phyloP scores from a whole-genome alignment of 768 basidiomycete species.

The Trametes meyenii region DNA sequence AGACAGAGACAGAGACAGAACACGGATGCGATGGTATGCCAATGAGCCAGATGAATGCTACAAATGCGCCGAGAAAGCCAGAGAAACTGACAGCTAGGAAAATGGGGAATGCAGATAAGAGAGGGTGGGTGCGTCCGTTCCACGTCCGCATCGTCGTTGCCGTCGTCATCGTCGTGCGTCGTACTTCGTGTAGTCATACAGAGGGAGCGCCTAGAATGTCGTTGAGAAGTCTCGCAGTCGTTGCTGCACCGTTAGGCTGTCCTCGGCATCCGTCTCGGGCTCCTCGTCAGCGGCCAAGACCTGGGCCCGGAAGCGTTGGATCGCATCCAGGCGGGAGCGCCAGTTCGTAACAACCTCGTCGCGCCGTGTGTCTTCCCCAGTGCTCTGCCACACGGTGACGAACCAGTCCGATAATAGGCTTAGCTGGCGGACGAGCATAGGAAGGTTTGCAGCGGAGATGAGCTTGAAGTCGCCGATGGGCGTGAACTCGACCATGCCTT shows the following conservation, averaged over 20 bases:
- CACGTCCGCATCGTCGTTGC: slow-evolving; percentile 10
- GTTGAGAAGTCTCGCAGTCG: slow-evolving; percentile 37
- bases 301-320: slow-evolving; percentile 61
- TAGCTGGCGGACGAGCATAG: slow-evolving; percentile 86
- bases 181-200: slow-evolving; percentile 12
- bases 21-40: background rate
- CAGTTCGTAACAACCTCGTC: slow-evolving; percentile 90
- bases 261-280: slow-evolving; percentile 26
- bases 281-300: slow-evolving; percentile 23
- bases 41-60: slow-evolving; percentile 1
- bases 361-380: slow-evolving; percentile 66
- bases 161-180: background rate
- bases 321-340: slow-evolving; percentile 77
- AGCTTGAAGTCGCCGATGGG: slow-evolving; percentile 94
- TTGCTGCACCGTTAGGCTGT: slow-evolving; percentile 35
- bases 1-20: too few relatives aligned
- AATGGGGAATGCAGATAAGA: background rate
- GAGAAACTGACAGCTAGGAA: background rate
- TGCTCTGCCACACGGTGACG: slow-evolving; percentile 78
- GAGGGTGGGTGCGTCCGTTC: slow-evolving; percentile 14
- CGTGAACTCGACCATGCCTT: slow-evolving; percentile 91
- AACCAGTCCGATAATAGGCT: slow-evolving; percentile 90
- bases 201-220: slow-evolving; percentile 23
- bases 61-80: slow-evolving; percentile 18
- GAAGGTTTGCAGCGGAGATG: slow-evolving; percentile 85